Evolutionary conservation across 805 yeast genomes (phyloP).

Genomic region (Kregervanrija pseudodelftensis): DNA sequence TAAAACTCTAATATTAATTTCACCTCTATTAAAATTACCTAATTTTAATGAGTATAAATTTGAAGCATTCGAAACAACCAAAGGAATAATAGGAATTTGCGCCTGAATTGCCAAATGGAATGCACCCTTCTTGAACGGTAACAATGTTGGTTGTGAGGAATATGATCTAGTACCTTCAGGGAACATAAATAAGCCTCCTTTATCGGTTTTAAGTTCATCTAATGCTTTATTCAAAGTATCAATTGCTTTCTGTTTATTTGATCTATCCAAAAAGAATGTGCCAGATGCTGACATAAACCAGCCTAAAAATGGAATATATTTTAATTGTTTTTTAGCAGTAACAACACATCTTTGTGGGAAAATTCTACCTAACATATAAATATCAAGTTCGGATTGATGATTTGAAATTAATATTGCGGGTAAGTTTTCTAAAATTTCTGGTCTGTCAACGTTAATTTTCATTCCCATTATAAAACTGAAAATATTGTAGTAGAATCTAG

Average conservation of each 20-base stretch:
- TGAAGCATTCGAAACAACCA: constrained; percentile 82
- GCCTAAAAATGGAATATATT: constrained; percentile 84
- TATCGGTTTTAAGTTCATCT: constrained; percentile 46
- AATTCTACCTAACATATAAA: constrained; percentile 69
- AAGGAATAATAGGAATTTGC: constrained; percentile 80
- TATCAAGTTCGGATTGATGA: constrained; percentile 88
- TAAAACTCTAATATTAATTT: constrained; percentile 68
- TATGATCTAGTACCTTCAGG: constrained; percentile 98
- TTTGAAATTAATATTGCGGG: constrained; percentile 83
- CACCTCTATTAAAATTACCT: constrained; percentile 68
- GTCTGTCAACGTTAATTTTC: constrained; percentile 61
- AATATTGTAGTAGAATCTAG: constrained; percentile 65
- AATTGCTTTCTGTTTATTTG: constrained; percentile 67
- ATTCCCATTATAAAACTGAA: constrained; percentile 62
- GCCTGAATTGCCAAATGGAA: constrained; percentile 96
- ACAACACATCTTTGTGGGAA: constrained; percentile 89
- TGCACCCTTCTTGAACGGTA: constrained; percentile 95
- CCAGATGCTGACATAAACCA: constrained; percentile 95
- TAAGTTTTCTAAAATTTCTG: constrained; percentile 44
- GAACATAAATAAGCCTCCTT: constrained; percentile 79
- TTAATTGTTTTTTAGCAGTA: constrained; percentile 81
- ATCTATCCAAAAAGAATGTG: constrained; percentile 84
- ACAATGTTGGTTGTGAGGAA: constrained; percentile 53
- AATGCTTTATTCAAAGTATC: constrained; percentile 68
- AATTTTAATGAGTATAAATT: constrained; percentile 54